A percentile compares a stretch with the other conserved stretches of the same genome.
These are phyloP conservation scores for Sporothrix euskadiensis DNA, from an alignment of 2,329 filamentous ascomycete genomes.

Conservation along the genomic window DNA sequence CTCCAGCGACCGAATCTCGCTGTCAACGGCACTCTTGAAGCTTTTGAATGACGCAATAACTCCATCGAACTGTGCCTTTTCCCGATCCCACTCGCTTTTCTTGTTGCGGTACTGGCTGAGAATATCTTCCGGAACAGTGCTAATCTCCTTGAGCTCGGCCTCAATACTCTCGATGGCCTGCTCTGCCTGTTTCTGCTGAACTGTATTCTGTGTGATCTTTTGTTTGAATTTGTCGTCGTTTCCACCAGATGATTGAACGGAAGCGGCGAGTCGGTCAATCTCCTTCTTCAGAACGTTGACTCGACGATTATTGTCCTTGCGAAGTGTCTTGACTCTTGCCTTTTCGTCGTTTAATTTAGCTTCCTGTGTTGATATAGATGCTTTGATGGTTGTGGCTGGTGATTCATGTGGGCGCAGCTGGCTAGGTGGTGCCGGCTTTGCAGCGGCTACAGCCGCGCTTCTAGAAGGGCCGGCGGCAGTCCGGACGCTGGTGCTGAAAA, in stretches of 20 bases:
- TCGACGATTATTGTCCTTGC: constrained; percentile 73
- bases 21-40: constrained; percentile 62
- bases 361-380: constrained; percentile 72
- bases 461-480: constrained; percentile 56
- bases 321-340: constrained; percentile 66
- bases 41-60: constrained; percentile 56
- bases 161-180: constrained; percentile 43
- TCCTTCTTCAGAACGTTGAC: constrained; percentile 70
- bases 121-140: constrained; percentile 64
- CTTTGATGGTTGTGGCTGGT: constrained; percentile 72
- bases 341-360: constrained; percentile 69
- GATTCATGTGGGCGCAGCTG: constrained; percentile 71
- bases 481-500: constrained; percentile 72
- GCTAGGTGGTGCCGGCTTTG: constrained; percentile 37
- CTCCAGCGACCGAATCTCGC: constrained; percentile 62
- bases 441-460: constrained; percentile 42
- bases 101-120: constrained; percentile 56
- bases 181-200: constrained; percentile 66
- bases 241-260: constrained; percentile 67
- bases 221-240: constrained; percentile 75
- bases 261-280: constrained; percentile 66
- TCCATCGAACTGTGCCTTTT: constrained; percentile 62
- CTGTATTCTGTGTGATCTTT: constrained; percentile 72
- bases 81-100: constrained; percentile 54
- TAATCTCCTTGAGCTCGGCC: constrained; percentile 65